phyloP scores from a whole-genome alignment of 2,329 filamentous ascomycete species.

The Penicillium brasilianum region DNA sequence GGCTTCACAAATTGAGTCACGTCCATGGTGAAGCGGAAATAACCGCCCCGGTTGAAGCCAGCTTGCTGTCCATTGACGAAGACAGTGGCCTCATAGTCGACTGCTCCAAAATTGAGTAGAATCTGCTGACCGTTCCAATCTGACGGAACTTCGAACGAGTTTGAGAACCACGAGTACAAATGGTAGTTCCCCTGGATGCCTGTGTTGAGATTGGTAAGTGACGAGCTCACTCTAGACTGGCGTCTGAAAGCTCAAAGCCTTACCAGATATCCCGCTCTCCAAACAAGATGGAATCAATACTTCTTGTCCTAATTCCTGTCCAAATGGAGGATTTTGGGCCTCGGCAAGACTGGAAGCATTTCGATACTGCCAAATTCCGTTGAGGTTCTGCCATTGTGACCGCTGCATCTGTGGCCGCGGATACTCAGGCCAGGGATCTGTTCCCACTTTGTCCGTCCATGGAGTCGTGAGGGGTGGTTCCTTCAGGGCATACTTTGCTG shows the following conservation, averaged over 20 bases:
- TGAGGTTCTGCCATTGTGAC: slow-evolving; percentile 56
- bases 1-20: slow-evolving; percentile 54
- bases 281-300: slow-evolving; percentile 61
- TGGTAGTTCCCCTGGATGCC: slow-evolving; percentile 46
- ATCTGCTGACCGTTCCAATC: slow-evolving; percentile 50
- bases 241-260: not conserved
- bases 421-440: slow-evolving; percentile 57
- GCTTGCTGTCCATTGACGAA: slow-evolving; percentile 63
- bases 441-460: slow-evolving; percentile 56
- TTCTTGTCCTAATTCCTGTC: slow-evolving; percentile 47
- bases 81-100: slow-evolving; percentile 59
- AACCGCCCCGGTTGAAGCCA: slow-evolving; percentile 64
- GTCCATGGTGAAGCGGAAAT: slow-evolving; percentile 66
- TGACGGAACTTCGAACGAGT: slow-evolving; percentile 54
- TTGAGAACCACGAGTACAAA: slow-evolving; percentile 56
- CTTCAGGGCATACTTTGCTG: slow-evolving; percentile 44
- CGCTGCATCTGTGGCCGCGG: slow-evolving; percentile 54
- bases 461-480: slow-evolving; percentile 49
- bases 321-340: slow-evolving; percentile 51
- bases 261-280: slow-evolving; percentile 59
- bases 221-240: not conserved
- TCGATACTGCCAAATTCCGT: slow-evolving; percentile 55
- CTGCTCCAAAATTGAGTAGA: slow-evolving; percentile 57
- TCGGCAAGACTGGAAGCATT: slow-evolving; percentile 47
- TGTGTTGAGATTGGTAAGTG: slow-evolving; percentile 13